phyloP scores from a whole-genome alignment of 2,329 filamentous ascomycete species.

The Cephalotrichum gorgonifer region DNA sequence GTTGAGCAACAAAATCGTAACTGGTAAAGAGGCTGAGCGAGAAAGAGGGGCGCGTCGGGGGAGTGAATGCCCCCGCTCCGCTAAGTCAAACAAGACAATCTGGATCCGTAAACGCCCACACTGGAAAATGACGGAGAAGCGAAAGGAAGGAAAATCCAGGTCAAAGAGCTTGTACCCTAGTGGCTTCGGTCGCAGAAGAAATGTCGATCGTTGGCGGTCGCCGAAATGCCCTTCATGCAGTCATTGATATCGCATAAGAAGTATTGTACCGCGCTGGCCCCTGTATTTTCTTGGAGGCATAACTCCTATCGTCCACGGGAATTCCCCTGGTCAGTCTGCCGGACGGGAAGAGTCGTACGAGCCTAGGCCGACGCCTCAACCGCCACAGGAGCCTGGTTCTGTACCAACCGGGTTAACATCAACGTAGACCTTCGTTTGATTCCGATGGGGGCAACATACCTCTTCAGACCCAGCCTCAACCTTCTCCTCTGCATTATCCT shows the following conservation, averaged over 20 bases:
- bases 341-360: neutral
- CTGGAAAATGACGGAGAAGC: neutral
- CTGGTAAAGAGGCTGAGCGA: neutral
- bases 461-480: slow-evolving; percentile 20
- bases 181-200: no score
- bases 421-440: neutral
- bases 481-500: slow-evolving; percentile 21
- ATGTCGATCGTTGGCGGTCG: neutral
- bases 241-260: neutral
- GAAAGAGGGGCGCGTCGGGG: neutral
- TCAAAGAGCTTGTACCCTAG: neutral
- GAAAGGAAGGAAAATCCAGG: neutral
- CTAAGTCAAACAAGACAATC: slow-evolving; percentile 8
- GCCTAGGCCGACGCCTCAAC: slow-evolving; percentile 26
- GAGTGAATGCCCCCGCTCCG: neutral
- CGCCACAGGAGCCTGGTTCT: slow-evolving; percentile 19
- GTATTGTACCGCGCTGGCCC: neutral
- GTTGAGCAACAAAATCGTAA: neutral
- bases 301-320: neutral
- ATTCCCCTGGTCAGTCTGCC: neutral
- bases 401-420: slow-evolving; percentile 9
- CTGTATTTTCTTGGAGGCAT: neutral
- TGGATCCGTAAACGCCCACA: neutral
- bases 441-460: slow-evolving; percentile 14
- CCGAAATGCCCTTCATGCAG: neutral